Evolutionary conservation across 202 grass and related monocot species (phyloP), one percentile per base, ranked within the genome.

Genomic region (Digitaria exilis): DNA sequence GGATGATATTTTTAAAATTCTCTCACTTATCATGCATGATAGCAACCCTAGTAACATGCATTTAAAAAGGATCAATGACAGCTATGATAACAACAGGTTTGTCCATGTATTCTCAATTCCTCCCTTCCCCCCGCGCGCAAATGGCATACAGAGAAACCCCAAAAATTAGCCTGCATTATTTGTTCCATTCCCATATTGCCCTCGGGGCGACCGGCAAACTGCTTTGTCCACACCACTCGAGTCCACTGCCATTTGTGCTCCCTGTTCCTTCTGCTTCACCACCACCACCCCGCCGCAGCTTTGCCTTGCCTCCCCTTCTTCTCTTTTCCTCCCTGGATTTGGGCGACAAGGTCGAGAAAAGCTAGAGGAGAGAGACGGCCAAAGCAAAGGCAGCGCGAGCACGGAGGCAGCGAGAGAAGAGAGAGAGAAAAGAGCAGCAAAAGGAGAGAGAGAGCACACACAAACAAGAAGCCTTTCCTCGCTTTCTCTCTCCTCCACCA

Each of bases 341-440:
- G 57, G 71, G 82, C 73, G 61, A 71, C 54, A 43, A 70, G 45
- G 65, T 28, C 85, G 16, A 89, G 77, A 72, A 81, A 71, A 68
- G 69, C 57, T 37, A 41, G 80, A 51, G 55, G 9, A 12, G 48
- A 77, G 39, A 62, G 65, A 43, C 15, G 49, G 45, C 32, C 56
- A 86, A 65, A 86, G 30, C 64, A 62, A 71, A 62, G 41, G n/a
- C 49, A 61, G 19, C 41, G 65, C 14, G 46, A 74, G 60, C 28
- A 25, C 6, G 62, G 44, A 50, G 63, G 42, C 52, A 61, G 35
- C 5, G 21, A 7, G 2, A 58, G 8, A 30, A 15, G 8, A 72
- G 63, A 88, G 81, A n/a, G 80, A 67, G 71, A 64, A 64, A 72
- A 86, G 57, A 61, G 83, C 70, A 81, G 82, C 73, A 78, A 88